Percentiles rank a stretch among this genome's conserved stretches.
Conservation (phyloP, 257 asterid species). For the Petunia axillaris region DNA sequence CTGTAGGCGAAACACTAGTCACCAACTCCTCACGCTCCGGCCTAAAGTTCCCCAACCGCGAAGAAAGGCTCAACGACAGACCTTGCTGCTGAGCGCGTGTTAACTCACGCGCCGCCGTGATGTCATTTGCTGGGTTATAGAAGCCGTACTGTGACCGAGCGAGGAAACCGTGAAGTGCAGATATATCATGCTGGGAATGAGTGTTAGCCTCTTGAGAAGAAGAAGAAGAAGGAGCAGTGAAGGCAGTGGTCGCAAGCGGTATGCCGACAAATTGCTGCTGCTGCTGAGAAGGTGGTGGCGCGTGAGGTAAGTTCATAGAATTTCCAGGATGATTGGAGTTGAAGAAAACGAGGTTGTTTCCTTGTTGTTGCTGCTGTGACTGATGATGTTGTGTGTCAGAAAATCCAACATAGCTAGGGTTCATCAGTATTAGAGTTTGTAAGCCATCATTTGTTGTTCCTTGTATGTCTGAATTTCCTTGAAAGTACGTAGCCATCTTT, state of each 20-base stretch:
- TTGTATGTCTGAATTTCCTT: slow-evolving; percentile 81
- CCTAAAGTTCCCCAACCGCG: slow-evolving; percentile 53
- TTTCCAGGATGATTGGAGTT: slow-evolving; percentile 54
- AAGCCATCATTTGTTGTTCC: slow-evolving; percentile 70
- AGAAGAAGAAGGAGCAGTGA: slow-evolving; percentile 33
- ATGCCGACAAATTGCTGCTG: slow-evolving; percentile 72
- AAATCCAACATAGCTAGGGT: slow-evolving; percentile 82
- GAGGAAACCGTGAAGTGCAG: slow-evolving; percentile 67
- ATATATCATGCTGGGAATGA: slow-evolving; percentile 43
- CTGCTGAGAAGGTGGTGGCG: slow-evolving; percentile 55
- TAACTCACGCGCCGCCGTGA: slow-evolving; percentile 62
- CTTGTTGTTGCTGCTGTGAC: slow-evolving; percentile 30
- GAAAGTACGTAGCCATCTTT: slow-evolving; percentile 81
- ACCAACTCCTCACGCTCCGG: slow-evolving; percentile 49
- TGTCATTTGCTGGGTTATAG: slow-evolving; percentile 51
- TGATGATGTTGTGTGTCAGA: slow-evolving; percentile 62
- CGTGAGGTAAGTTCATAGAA: slow-evolving; percentile 47
- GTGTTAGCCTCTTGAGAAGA: slow-evolving; percentile 35
- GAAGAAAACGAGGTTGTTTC: slow-evolving; percentile 62
- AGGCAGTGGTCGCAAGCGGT: slow-evolving; percentile 46
- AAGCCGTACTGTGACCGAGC: slow-evolving; percentile 67
- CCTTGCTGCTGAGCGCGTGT: slow-evolving; percentile 78
- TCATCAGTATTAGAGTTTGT: slow-evolving; percentile 91
- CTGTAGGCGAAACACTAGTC: slow-evolving; percentile 39
- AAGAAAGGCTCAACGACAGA: slow-evolving; percentile 71